Percentiles rank a stretch among this genome's conserved stretches.
Evolutionary conservation across 2,329 filamentous ascomycete genomes (phyloP).

Genomic region (Conoideocrella luteorostrata): DNA sequence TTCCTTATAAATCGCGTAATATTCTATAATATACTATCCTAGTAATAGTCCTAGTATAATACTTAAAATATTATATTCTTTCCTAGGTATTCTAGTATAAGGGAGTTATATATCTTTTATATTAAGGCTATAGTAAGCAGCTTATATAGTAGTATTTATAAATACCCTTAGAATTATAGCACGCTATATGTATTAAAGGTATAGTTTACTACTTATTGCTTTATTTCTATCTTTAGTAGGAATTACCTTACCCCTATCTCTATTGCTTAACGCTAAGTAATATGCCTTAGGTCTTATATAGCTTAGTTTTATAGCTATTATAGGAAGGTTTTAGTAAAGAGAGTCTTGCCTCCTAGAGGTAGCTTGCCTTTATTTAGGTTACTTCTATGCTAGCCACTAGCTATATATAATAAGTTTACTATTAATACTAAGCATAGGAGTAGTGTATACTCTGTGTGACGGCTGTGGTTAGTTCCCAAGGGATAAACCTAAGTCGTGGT

Average conservation of each 20-base stretch:
- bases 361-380: background rate
- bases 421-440: background rate
- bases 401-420: background rate
- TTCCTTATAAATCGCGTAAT: constrained; percentile 3
- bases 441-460: constrained; percentile 1
- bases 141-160: background rate
- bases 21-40: background rate
- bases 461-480: too few species aligned
- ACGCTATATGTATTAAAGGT: constrained; percentile 4
- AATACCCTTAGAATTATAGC: background rate
- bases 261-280: background rate
- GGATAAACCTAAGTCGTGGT: too few species aligned
- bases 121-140: constrained; percentile 1
- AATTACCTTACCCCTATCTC: background rate
- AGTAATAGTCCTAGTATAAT: background rate
- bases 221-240: background rate
- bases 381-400: background rate
- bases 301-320: background rate
- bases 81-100: background rate
- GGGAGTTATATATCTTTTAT: constrained; percentile 1
- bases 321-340: background rate
- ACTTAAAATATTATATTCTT: background rate
- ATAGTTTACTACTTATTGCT: constrained; percentile 3
- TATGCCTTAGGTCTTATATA: background rate
- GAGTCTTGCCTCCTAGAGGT: background rate